Evolutionary conservation across 192 early-diverging fungal species (phyloP).

Genomic region (Linnemannia elongata): DNA sequence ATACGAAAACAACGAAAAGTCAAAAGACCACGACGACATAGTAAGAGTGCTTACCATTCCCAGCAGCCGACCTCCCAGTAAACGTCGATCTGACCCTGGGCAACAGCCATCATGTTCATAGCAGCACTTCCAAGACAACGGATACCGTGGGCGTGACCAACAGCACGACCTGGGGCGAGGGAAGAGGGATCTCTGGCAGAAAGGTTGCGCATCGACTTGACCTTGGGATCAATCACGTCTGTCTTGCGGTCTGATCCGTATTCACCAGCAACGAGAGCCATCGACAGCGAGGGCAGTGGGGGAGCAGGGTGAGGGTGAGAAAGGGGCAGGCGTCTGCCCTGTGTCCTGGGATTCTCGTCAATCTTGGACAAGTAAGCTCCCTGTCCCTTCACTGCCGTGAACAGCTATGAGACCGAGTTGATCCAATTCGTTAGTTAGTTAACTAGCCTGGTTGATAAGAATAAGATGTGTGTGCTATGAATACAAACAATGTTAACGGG

Average conservation of each 20-base stretch:
- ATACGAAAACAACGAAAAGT: not conserved
- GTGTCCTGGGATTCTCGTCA: constrained; percentile 55
- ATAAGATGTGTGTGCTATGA: not conserved
- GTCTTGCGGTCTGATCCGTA: constrained; percentile 80
- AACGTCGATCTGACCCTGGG: constrained; percentile 84
- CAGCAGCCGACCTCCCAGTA: constrained; percentile 94
- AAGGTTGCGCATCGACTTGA: constrained; percentile 76
- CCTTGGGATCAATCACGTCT: constrained; percentile 72
- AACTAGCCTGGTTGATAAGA: constrained; percentile 11
- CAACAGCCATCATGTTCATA: constrained; percentile 82
- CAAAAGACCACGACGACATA: not conserved
- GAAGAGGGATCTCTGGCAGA: constrained; percentile 64
- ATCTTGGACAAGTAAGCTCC: constrained; percentile 74
- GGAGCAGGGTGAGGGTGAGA: constrained; percentile 63
- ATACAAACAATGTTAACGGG: not conserved
- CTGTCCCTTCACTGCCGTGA: constrained; percentile 67
- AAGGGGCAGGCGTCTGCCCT: constrained; percentile 70
- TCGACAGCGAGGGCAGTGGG: constrained; percentile 73
- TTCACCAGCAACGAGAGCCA: constrained; percentile 86
- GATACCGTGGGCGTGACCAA: constrained; percentile 76
- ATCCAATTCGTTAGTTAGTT: not conserved
- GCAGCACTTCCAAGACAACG: constrained; percentile 85
- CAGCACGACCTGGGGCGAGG: constrained; percentile 49
- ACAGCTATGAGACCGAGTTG: constrained; percentile 46
- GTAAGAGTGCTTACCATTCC: constrained; percentile 61